phyloP scores from a whole-genome alignment of 1,284 basidiomycete species.

The Trametes polyzona region DNA sequence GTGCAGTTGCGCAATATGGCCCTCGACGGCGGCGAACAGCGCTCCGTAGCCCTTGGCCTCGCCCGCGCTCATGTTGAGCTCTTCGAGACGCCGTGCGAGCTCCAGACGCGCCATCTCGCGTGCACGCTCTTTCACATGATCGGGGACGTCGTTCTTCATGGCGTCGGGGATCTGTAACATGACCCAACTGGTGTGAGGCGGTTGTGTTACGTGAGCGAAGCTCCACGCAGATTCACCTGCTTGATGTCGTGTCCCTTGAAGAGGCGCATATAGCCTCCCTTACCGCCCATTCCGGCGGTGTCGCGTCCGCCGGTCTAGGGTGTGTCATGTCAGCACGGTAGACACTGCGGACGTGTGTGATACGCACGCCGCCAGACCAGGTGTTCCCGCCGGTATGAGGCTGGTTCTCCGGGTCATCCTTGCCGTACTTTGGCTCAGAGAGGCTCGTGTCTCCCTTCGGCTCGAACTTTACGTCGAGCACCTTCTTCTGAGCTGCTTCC shows the following conservation, averaged over 20 bases:
- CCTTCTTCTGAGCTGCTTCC: constrained; percentile 49
- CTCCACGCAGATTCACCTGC: too few relatives aligned
- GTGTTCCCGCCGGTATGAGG: constrained; percentile 63
- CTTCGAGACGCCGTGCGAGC: constrained; percentile 59
- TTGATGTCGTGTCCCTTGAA: constrained; percentile 67
- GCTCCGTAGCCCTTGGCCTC: constrained; percentile 61
- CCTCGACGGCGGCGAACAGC: constrained; percentile 56
- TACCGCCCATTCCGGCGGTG: constrained; percentile 66
- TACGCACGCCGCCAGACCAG: constrained; percentile 63
- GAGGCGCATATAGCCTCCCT: constrained; percentile 68
- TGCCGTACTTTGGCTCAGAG: constrained; percentile 58
- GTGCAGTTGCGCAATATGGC: constrained; percentile 59
- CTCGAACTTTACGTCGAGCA: constrained; percentile 61
- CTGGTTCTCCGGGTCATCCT: constrained; percentile 56
- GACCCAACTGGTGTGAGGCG: neutral
- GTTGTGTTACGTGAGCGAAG: too few relatives aligned
- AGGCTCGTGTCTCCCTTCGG: constrained; percentile 52
- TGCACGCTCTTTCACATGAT: constrained; percentile 62
- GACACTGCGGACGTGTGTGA: neutral
- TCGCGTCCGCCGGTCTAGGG: constrained; percentile 65
- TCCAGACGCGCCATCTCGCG: constrained; percentile 68
- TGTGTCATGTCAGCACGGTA: neutral
- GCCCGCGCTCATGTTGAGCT: constrained; percentile 59
- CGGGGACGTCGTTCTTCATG: constrained; percentile 60
- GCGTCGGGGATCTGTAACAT: constrained; percentile 52